Base-by-base conservation (phyloP, 2,329 filamentous ascomycete genomes). In the Xylariales sp. region DNA sequence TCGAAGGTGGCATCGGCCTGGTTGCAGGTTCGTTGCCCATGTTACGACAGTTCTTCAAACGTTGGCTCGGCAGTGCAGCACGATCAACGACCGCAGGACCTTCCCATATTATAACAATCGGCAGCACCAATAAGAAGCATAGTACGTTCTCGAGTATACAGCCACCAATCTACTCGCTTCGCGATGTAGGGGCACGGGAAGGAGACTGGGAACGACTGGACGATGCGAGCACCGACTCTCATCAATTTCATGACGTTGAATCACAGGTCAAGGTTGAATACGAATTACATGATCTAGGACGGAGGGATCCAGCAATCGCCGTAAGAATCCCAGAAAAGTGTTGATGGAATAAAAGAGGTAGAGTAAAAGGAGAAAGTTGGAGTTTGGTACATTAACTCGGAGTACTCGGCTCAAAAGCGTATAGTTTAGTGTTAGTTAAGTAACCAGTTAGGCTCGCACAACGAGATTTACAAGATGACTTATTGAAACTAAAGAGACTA, bases 1-100 rank as follows among this genome's bases (percentile, higher is more conserved):
- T 42, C 20, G 39, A 42, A 16, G 7, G 39, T 24, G 29, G 39
- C 8, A 28, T 42, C 24, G 24, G 24, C 8, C 24, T 27, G 8
- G n/a, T 27, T 27, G 24, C 24, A n/a, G 24, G 24, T n/a, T 27
- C 24, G 8, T 8, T 27, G 24, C 24, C 24, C 8, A 27, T 27
- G 24, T n/a, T 27, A n/a, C 29, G 38, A 25, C 38, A 24, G 21
- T 31, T 40, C 2, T 34, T 40, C 29, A 22, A 27, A 12, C 16
- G 29, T 4, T 40, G 38, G 38, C 14, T 40, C 4, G 38, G 38
- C 20, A 33, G 29, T 25, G 25, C 38, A 10, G 22, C 29, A 18
- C 38, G 29, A 22, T 12, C 28, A 6, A 33, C 28, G 4, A 12
- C 38, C 3, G n/a, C 11, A n/a, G 38, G 29, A 3, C 28, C 38